Percentiles rank a stretch among this genome's conserved stretches.
Evolutionary conservation across 345 rosid species (phyloP).

Genomic region (Erucastrum elatum): DNA sequence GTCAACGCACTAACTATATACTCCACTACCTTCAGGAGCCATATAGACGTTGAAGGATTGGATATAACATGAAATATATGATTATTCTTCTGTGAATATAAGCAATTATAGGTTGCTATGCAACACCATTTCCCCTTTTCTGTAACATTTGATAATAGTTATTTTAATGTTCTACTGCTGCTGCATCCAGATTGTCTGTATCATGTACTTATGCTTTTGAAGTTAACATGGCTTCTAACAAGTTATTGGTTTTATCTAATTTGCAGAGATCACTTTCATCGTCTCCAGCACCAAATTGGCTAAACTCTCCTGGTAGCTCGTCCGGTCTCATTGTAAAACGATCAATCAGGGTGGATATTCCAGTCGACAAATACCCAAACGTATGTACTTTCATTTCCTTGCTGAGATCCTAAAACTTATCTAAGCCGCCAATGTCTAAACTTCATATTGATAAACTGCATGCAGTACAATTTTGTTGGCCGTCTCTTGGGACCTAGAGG

Average conservation of each 20-base stretch:
- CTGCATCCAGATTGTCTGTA: no score
- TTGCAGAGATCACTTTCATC: conserved; percentile 69
- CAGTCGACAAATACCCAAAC: conserved; percentile 73
- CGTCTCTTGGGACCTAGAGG: conserved; percentile 99
- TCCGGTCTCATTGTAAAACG: conserved; percentile 89
- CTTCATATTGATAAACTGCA: conserved; percentile 41
- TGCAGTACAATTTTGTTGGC: conserved; percentile 98
- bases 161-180: no score
- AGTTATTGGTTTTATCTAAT: conserved; percentile 36
- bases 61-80: not conserved
- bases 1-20: no score
- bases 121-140: conserved; percentile 4
- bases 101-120: conserved; percentile 19
- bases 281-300: conserved; percentile 76
- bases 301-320: conserved; percentile 72
- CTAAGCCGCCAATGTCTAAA: conserved; percentile 1
- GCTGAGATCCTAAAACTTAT: not conserved
- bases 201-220: not conserved
- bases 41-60: no score
- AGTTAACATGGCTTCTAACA: conserved; percentile 34
- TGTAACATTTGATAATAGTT: conserved; percentile 15
- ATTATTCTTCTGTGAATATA: conserved; percentile 7
- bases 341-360: conserved; percentile 91
- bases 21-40: conserved; percentile 20
- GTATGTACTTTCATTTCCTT: conserved; percentile 44